Percentiles rank a stretch among this genome's conserved stretches.
These are phyloP conservation scores for Eucalyptus decipiens DNA, from an alignment of 345 rosid genomes.

Conservation along the genomic window DNA sequence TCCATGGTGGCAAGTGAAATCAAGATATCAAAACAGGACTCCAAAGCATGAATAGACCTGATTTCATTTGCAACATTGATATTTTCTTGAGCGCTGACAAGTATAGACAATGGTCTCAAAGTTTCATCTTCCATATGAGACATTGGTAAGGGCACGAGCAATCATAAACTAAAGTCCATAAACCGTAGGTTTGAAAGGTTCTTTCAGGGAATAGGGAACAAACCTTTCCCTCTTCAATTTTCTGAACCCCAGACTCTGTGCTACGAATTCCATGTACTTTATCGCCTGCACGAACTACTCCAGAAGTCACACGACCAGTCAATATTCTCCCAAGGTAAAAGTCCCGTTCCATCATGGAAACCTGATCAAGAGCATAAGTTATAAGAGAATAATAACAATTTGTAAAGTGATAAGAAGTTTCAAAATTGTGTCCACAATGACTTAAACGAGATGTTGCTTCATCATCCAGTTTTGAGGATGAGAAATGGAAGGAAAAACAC, in stretches of 20 bases:
- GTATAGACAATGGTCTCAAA: neutral
- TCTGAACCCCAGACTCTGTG: constrained; percentile 53
- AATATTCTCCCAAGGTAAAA: constrained; percentile 87
- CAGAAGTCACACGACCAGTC: constrained; percentile 81
- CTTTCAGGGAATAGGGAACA: neutral
- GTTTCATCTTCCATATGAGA: neutral
- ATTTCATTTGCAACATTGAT: neutral
- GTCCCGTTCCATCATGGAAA: constrained; percentile 97
- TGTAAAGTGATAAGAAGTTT: neutral
- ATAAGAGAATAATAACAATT: neutral
- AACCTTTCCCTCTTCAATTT: constrained; percentile 98
- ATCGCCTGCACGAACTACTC: constrained; percentile 73
- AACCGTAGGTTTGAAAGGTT: neutral
- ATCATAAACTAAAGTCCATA: neutral
- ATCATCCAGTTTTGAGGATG: neutral
- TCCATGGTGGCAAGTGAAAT: neutral
- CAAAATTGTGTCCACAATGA: neutral
- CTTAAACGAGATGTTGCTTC: neutral
- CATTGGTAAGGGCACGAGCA: neutral
- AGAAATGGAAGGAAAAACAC: neutral
- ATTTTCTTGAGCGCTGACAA: neutral
- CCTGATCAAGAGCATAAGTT: constrained; percentile 28
- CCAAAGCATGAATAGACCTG: neutral
- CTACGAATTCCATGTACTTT: constrained; percentile 65
- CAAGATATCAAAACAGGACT: neutral